Evolutionary conservation across 2,329 filamentous ascomycete genomes (phyloP), one percentile per base, ranked within the genome.

Genomic region (Colletotrichum godetiae): DNA sequence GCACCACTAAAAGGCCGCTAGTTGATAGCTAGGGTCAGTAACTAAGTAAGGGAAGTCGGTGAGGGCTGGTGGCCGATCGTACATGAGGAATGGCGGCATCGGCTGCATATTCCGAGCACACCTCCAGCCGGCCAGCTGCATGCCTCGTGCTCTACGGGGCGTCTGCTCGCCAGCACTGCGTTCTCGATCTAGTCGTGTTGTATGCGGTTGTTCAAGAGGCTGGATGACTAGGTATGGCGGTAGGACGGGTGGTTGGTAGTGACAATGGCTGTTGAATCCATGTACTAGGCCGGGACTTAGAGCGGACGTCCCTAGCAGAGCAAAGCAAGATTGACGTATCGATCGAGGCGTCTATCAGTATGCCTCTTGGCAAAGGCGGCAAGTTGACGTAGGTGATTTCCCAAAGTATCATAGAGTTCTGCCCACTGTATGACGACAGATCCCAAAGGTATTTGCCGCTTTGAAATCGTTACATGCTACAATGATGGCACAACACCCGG

Each of bases 71-170:
- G 19, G 42, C 19, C 35, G 35, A 31, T 31, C 55, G 24, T 31
- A 37, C 31, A 57, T 31, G 24, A n/a, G 27, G 11, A 37, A 15
- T 52, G 60, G 10, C 15, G 31, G 33, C 46, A n/a, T 42, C 42
- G 56, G 13, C 58, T 19, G 13, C 49, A 49, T 59, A 35, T 60
- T 55, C 62, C 13, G 53, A 53, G 37, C 12, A 24, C 33, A 24
- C 33, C 42, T 33, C 27, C n/a, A 19, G 33, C 46, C 71, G 56
- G 67, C 55, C 66, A 56, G 52, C 29, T 61, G 61, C 56, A 65
- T 66, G 35, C 29, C 35, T 27, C 13, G 37, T 61, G 35, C 67
- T 61, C 19, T 22, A 57, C 31, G 31, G 33, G 49, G 15, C 33
- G 37, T 27, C 60, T 66, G 27, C 46, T 46, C 46, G 24, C 35